Evolutionary conservation across 2,329 filamentous ascomycete genomes (phyloP).

Genomic region (Aspergillus fructus): DNA sequence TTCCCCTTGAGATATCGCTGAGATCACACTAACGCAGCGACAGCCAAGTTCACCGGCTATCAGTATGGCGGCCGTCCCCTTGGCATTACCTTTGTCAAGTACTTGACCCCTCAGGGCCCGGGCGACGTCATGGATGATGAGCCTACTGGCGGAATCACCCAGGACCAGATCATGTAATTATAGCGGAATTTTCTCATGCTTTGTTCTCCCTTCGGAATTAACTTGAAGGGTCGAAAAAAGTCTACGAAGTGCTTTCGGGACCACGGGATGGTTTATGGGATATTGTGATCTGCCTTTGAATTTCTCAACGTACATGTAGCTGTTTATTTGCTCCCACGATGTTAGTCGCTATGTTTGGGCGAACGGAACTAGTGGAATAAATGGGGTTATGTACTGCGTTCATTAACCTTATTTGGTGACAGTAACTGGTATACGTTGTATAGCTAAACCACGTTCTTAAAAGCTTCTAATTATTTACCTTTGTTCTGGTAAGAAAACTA

Average conservation of each 20-base stretch:
- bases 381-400: slow-evolving; percentile 1
- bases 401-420: neutral
- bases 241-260: slow-evolving; percentile 12
- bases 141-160: slow-evolving; percentile 70
- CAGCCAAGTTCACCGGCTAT: slow-evolving; percentile 93
- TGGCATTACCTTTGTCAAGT: slow-evolving; percentile 91
- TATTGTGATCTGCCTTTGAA: slow-evolving; percentile 4
- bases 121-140: slow-evolving; percentile 80
- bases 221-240: slow-evolving; percentile 11
- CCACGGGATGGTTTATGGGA: neutral
- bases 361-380: slow-evolving; percentile 14
- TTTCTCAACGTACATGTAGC: slow-evolving; percentile 8
- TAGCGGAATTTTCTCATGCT: slow-evolving; percentile 6
- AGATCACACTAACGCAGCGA: slow-evolving; percentile 7
- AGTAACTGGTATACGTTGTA: neutral
- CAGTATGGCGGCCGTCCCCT: slow-evolving; percentile 95
- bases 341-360: slow-evolving; percentile 8
- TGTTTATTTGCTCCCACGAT: neutral
- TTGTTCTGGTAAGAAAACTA: neutral
- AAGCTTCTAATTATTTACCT: neutral
- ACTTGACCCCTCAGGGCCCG: slow-evolving; percentile 65
- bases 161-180: slow-evolving; percentile 93
- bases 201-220: slow-evolving; percentile 4
- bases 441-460: neutral
- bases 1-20: neutral